Evolutionary conservation across 2,329 filamentous ascomycete species (phyloP).

Genomic region (Penicillium sp.): DNA sequence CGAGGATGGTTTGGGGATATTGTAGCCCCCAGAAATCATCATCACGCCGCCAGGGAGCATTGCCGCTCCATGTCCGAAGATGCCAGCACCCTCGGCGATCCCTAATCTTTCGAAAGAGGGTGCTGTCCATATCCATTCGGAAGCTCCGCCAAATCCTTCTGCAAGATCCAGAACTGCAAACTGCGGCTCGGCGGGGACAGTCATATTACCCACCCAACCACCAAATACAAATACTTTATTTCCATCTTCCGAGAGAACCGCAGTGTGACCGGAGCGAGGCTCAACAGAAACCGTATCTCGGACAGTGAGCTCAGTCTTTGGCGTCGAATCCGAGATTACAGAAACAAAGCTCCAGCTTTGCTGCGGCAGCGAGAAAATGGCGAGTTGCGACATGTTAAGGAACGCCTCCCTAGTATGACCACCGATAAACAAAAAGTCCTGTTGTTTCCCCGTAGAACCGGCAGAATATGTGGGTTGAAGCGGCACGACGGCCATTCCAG

Average conservation of each 20-base stretch:
- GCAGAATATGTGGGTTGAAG: constrained; percentile 69
- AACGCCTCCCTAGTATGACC: constrained; percentile 82
- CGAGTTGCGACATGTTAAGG: constrained; percentile 90
- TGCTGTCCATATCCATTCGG: constrained; percentile 46
- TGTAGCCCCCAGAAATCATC: constrained; percentile 61
- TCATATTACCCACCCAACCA: constrained; percentile 85
- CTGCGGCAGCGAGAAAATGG: constrained; percentile 81
- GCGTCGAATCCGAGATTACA: constrained; percentile 50
- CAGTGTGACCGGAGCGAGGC: constrained; percentile 83
- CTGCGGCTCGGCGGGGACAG: constrained; percentile 75
- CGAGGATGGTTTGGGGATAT: constrained; percentile 44
- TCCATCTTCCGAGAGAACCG: constrained; percentile 76
- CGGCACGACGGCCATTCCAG: constrained; percentile 79
- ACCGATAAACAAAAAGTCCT: constrained; percentile 76
- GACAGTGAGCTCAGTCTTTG: constrained; percentile 57
- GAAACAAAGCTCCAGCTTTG: constrained; percentile 80
- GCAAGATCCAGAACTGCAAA: constrained; percentile 74
- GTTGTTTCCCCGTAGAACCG: constrained; percentile 63
- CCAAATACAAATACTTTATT: constrained; percentile 74
- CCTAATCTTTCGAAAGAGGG: constrained; percentile 41
- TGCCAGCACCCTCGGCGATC: constrained; percentile 45
- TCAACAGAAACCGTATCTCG: constrained; percentile 58
- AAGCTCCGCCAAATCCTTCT: constrained; percentile 62
- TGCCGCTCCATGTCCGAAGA: constrained; percentile 61
- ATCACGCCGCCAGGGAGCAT: constrained; percentile 62